Evolutionary conservation across 257 asterid genomes (phyloP).

Genomic region (Ocimum tenuiflorum): DNA sequence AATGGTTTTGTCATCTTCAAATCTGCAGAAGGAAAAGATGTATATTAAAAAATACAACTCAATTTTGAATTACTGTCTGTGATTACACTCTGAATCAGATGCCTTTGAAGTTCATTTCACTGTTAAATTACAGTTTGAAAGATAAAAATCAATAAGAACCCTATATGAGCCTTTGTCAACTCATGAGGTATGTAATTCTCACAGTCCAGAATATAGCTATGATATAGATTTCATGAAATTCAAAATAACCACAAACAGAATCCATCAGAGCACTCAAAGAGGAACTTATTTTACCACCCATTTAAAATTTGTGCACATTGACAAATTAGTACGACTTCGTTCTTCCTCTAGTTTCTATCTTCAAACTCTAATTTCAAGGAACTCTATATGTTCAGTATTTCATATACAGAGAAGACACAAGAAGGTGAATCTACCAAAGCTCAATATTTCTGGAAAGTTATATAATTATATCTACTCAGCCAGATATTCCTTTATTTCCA

Average conservation of each 20-base stretch:
- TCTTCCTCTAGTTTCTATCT: not conserved
- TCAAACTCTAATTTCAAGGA: not conserved
- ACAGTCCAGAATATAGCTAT: not conserved
- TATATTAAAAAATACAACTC: not conserved
- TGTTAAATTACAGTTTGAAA: not conserved
- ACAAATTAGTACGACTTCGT: not conserved
- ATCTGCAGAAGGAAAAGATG: conserved; percentile 41
- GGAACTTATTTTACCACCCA: not conserved
- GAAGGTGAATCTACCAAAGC: not conserved
- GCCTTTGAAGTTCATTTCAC: conserved; percentile 1
- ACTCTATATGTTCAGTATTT: not conserved
- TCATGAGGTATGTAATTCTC: not conserved
- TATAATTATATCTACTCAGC: not conserved
- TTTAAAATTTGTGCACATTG: not conserved
- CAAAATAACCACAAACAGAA: not conserved
- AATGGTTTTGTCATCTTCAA: conserved; percentile 85
- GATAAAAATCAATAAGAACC: not conserved
- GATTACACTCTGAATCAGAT: not conserved
- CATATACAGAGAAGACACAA: not conserved
- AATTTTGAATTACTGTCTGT: not conserved
- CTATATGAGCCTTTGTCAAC: not conserved
- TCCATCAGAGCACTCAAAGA: not conserved
- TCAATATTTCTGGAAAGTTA: not conserved
- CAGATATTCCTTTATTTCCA: not conserved
- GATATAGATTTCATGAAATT: not conserved